Percentiles rank a stretch among this genome's conserved stretches.
These are phyloP conservation scores for Pseudozyma hubeiensis DNA, from an alignment of 1,284 basidiomycete species.

Conservation along the genomic window DNA sequence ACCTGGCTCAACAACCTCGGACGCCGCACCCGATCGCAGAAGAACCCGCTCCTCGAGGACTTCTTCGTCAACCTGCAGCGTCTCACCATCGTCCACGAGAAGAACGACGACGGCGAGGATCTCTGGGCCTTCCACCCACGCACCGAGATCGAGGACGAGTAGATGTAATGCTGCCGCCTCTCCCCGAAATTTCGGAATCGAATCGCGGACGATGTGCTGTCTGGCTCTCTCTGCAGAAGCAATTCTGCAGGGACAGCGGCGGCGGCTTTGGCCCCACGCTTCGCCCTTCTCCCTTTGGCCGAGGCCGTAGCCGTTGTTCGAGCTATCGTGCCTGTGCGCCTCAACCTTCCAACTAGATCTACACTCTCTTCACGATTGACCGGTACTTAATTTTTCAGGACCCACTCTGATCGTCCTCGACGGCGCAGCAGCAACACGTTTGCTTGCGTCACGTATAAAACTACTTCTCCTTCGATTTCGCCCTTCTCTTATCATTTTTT, in stretches of 20 bases:
- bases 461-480: slow-evolving; percentile 5
- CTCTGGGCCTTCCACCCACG: slow-evolving; percentile 67
- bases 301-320: slow-evolving; percentile 6
- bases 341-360: slow-evolving; percentile 43
- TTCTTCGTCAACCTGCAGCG: slow-evolving; percentile 72
- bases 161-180: slow-evolving; percentile 12
- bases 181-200: not conserved
- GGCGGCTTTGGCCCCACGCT: slow-evolving; percentile 3
- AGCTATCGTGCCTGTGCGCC: slow-evolving; percentile 17
- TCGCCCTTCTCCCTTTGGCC: slow-evolving; percentile 2
- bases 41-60: slow-evolving; percentile 72
- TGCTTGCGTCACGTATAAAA: not conserved
- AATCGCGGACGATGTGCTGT: too few species aligned
- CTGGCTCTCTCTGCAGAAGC: not conserved
- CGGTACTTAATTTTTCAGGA: slow-evolving; percentile 13
- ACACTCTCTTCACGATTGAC: slow-evolving; percentile 35
- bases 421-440: not conserved
- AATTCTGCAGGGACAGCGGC: not conserved
- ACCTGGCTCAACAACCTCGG: slow-evolving; percentile 72
- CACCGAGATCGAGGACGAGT: slow-evolving; percentile 68
- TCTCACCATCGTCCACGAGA: slow-evolving; percentile 72
- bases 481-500: slow-evolving; percentile 5
- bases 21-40: slow-evolving; percentile 70
- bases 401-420: not conserved
- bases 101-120: slow-evolving; percentile 64